A percentile compares a stretch with the other conserved stretches of the same genome.
Evolutionary conservation across 2,329 filamentous ascomycete genomes (phyloP).

Genomic region (Madurella mycetomatis): DNA sequence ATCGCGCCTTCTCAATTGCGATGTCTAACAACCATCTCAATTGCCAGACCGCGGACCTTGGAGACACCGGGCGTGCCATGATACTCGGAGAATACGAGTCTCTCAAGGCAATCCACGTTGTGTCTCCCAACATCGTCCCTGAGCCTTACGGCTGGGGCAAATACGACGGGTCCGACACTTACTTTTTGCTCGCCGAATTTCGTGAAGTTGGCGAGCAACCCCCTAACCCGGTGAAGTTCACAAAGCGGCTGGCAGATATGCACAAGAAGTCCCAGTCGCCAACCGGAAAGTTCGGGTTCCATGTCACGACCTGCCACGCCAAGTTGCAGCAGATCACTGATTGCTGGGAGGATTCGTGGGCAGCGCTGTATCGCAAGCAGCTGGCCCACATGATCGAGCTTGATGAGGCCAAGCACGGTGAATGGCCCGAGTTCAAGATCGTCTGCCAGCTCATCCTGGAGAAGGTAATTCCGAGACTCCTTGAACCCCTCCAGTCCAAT

Average conservation of each 20-base stretch:
- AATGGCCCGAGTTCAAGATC: constrained; percentile 16
- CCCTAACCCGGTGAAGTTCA: constrained; percentile 5
- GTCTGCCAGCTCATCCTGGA: constrained; percentile 12
- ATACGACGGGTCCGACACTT: constrained; percentile 5
- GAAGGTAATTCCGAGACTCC: constrained; percentile 30
- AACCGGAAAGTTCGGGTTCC: constrained; percentile 37
- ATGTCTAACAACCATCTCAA: not conserved
- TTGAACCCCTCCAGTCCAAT: constrained; percentile 29
- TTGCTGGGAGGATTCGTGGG: constrained; percentile 24
- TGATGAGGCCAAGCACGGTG: constrained; percentile 7
- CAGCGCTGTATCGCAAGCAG: constrained; percentile 10
- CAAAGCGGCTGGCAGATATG: constrained; percentile 12
- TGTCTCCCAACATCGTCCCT: constrained; percentile 10
- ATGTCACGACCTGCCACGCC: constrained; percentile 30
- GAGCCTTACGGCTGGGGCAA: constrained; percentile 12
- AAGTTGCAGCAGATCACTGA: constrained; percentile 21
- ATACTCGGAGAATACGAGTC: constrained; percentile 18
- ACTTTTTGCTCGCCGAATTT: constrained; percentile 19
- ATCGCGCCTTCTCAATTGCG: not conserved
- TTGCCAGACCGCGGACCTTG: not conserved
- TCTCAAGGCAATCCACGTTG: constrained; percentile 15
- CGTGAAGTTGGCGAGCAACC: constrained; percentile 29
- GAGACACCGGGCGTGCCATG: constrained; percentile 12
- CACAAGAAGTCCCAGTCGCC: constrained; percentile 15
- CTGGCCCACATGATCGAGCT: constrained; percentile 3